Evolutionary conservation across 1,284 basidiomycete genomes (phyloP).

Genomic region (Trichosporon inkin): DNA sequence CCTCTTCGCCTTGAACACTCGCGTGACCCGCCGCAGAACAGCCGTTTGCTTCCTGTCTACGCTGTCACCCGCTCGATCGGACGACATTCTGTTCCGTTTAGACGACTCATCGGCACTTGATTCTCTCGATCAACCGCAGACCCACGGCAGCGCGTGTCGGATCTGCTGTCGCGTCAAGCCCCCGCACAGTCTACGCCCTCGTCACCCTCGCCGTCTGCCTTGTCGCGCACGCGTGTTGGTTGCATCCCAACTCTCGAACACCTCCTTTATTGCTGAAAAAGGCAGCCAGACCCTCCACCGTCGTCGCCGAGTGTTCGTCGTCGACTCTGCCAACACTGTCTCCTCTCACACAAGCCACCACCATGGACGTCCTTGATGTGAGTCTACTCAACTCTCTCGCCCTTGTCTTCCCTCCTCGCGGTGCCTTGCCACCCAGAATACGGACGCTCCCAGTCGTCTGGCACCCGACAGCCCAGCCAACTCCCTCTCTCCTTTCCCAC

Average conservation of each 20-base stretch:
- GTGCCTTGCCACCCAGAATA: constrained; percentile 2
- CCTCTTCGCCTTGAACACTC: not conserved
- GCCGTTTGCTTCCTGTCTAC: not conserved
- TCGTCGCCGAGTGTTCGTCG: constrained; percentile 2
- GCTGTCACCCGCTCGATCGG: not conserved
- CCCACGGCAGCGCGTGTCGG: constrained; percentile 1
- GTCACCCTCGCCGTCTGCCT: not conserved
- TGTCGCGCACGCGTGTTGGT: not conserved
- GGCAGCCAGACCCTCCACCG: not conserved
- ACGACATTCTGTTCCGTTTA: constrained; percentile 4
- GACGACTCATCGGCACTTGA: constrained; percentile 3
- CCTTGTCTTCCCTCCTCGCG: constrained; percentile 8
- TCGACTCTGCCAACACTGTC: constrained; percentile 4
- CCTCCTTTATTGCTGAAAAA: constrained; percentile 4
- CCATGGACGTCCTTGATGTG: constrained; percentile 38
- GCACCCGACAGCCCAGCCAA: not conserved
- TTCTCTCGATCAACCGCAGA: constrained; percentile 2
- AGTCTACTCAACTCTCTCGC: constrained; percentile 24
- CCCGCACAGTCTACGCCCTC: not conserved
- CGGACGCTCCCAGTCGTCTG: not conserved
- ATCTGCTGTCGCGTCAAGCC: constrained; percentile 1
- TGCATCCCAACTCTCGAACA: not conserved
- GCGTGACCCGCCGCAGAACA: not conserved
- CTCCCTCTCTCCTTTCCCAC: too few relatives aligned
- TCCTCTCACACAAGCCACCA: constrained; percentile 8